Conservation (phyloP, 1,284 basidiomycete genomes). For the Microbotryum saponariae region DNA sequence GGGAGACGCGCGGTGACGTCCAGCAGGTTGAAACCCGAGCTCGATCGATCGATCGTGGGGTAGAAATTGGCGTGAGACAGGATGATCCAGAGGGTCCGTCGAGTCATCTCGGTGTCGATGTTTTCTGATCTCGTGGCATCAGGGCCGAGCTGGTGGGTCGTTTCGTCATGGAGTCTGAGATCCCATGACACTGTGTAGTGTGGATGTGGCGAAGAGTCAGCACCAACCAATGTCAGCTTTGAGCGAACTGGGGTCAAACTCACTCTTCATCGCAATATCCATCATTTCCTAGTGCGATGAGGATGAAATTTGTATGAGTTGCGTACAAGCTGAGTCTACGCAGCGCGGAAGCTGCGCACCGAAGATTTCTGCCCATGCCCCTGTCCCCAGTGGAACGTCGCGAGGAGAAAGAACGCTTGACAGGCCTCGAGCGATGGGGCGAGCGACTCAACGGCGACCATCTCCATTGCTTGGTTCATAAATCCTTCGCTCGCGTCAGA, state of each 20-base stretch:
- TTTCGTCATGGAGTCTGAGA: neutral
- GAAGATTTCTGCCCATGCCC: neutral
- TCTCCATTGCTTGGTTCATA: neutral
- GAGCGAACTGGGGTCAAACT: too few species aligned
- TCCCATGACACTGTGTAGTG: neutral
- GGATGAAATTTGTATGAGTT: too few species aligned
- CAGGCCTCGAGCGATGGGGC: neutral
- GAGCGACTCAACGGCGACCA: neutral
- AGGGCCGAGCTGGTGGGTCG: neutral
- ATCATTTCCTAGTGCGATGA: neutral
- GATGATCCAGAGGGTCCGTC: constrained; percentile 3
- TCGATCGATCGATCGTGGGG: neutral
- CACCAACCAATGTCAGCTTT: too few species aligned
- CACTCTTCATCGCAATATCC: neutral
- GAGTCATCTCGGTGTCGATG: neutral
- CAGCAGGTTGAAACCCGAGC: neutral
- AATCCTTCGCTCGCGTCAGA: neutral
- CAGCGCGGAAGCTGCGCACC: neutral
- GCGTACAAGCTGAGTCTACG: neutral
- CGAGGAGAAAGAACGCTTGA: neutral
- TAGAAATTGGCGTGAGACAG: neutral
- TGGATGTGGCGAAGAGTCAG: too few species aligned
- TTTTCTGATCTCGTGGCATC: neutral
- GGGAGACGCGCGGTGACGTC: neutral
- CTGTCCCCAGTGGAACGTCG: neutral